Evolutionary conservation across 805 yeast species (phyloP).

Genomic region (Saccharomycopsis lassenensis): DNA sequence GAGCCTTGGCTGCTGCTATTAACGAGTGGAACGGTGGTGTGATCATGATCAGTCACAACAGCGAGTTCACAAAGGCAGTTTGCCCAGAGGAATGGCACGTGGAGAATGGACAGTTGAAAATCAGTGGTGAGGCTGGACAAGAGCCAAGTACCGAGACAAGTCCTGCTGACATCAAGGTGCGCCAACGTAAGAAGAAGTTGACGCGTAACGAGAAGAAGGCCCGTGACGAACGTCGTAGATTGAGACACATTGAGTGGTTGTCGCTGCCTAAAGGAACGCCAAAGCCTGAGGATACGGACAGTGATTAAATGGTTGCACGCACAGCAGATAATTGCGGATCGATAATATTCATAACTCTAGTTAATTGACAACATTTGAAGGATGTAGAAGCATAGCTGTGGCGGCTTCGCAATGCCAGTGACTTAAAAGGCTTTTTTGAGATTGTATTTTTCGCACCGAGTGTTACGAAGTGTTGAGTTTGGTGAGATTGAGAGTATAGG

Average conservation of each 20-base stretch:
- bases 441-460: no score
- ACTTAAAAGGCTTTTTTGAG: no score
- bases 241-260: slow-evolving; percentile 91
- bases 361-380: no score
- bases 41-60: slow-evolving; percentile 95
- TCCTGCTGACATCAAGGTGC: slow-evolving; percentile 92
- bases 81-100: slow-evolving; percentile 99
- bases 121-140: slow-evolving; percentile 22
- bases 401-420: no score
- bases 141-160: slow-evolving; percentile 61
- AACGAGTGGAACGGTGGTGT: slow-evolving; percentile 99
- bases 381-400: no score
- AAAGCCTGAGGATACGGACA: slow-evolving; percentile 86
- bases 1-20: slow-evolving; percentile 95
- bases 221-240: slow-evolving; percentile 87
- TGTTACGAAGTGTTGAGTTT: no score
- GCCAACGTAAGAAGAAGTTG: slow-evolving; percentile 89
- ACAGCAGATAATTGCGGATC: no score
- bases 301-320: slow-evolving; percentile 65
- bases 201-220: slow-evolving; percentile 92
- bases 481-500: no score
- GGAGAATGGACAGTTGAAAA: slow-evolving; percentile 70
- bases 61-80: slow-evolving; percentile 91
- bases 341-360: no score
- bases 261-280: slow-evolving; percentile 97